Evolutionary conservation across 2,329 filamentous ascomycete species (phyloP).

Genomic region (Exophiala alcalophila): DNA sequence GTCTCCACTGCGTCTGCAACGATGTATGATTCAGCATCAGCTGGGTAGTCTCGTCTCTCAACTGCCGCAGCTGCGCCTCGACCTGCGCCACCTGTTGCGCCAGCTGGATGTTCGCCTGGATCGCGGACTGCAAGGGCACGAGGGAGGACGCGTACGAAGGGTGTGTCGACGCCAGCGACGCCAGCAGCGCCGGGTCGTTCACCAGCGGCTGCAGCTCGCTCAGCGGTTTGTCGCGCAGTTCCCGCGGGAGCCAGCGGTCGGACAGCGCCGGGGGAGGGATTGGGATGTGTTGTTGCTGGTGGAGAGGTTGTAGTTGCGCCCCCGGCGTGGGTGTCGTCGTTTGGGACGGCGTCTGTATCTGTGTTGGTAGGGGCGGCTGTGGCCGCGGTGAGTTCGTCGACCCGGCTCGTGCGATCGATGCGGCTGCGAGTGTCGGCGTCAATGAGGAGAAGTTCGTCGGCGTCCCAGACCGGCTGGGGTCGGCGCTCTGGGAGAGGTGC

Average conservation of each 20-base stretch:
- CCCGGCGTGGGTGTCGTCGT: constrained; percentile 29
- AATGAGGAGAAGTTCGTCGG: too few species aligned
- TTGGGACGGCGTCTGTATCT: constrained; percentile 35
- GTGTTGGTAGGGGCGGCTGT: constrained; percentile 40
- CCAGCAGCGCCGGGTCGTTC: constrained; percentile 64
- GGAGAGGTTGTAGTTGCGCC: constrained; percentile 31
- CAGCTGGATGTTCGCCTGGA: constrained; percentile 70
- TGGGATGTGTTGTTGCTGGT: constrained; percentile 28
- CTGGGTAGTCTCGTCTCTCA: constrained; percentile 69
- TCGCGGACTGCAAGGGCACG: constrained; percentile 60
- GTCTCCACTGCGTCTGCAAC: constrained; percentile 86
- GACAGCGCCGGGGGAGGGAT: constrained; percentile 27
- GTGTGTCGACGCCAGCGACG: constrained; percentile 73
- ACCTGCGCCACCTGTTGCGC: constrained; percentile 49
- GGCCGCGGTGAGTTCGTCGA: constrained; percentile 22
- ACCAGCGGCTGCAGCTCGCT: constrained; percentile 71
- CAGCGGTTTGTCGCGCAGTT: constrained; percentile 24
- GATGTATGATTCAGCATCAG: constrained; percentile 79
- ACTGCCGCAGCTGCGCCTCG: constrained; percentile 47
- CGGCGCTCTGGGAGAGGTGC: constrained; percentile 16
- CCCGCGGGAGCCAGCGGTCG: constrained; percentile 24
- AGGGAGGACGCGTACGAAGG: constrained; percentile 67
- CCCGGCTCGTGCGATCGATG: constrained; percentile 44
- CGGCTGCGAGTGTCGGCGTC: constrained; percentile 7
- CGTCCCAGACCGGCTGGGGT: constrained; percentile 19